Conservation (phyloP, 73 alveolate genomes). For the Paramecium caudatum region DNA sequence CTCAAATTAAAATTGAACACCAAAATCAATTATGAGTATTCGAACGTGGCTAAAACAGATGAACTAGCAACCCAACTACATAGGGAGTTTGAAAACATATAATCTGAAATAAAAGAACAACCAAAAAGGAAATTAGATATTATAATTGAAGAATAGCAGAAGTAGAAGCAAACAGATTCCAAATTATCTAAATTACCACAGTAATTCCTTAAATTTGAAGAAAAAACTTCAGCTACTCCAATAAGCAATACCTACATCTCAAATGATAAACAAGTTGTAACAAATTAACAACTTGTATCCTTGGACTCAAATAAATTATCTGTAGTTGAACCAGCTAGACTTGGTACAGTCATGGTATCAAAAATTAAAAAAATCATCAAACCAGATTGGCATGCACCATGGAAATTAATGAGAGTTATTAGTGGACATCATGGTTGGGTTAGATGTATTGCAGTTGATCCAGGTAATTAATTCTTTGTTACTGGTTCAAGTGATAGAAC, state of each 20-base stretch:
- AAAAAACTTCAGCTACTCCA: constrained; percentile 67
- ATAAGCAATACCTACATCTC: constrained; percentile 37
- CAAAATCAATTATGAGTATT: constrained; percentile 73
- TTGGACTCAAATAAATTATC: constrained; percentile 58
- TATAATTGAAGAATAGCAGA: constrained; percentile 65
- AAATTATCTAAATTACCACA: constrained; percentile 72
- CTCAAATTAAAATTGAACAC: constrained; percentile 64
- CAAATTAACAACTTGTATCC: constrained; percentile 36
- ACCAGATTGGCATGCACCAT: constrained; percentile 98
- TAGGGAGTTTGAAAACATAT: neutral
- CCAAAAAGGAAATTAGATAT: constrained; percentile 62
- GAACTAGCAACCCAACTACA: constrained; percentile 35
- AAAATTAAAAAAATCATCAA: constrained; percentile 83
- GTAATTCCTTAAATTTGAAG: constrained; percentile 67
- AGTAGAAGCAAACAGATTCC: constrained; percentile 33
- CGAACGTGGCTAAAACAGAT: constrained; percentile 53
- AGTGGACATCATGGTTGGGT: constrained; percentile 99
- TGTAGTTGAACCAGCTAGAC: constrained; percentile 76
- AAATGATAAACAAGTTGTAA: constrained; percentile 18
- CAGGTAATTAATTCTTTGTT: constrained; percentile 97
- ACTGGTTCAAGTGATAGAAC: constrained; percentile 99
- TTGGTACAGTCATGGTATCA: constrained; percentile 73
- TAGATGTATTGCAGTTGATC: constrained; percentile 97
- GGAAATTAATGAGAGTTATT: constrained; percentile 98
- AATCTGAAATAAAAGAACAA: constrained; percentile 47